Conservation (phyloP, 306 rosid species). For the Dalbergia cultrata region DNA sequence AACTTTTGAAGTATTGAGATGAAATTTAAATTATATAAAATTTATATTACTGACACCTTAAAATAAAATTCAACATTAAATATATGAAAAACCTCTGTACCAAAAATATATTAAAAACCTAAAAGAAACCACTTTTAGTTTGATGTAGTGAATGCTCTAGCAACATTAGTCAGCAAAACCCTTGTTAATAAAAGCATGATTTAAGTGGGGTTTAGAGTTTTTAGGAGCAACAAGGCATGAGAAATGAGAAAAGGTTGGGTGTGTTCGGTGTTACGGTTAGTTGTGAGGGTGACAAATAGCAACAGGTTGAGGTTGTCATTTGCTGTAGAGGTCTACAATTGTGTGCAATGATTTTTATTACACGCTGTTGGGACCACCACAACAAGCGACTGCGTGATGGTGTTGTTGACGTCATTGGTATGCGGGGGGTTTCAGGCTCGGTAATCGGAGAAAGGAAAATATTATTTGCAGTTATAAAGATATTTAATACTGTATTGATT, state of each 20-base stretch:
- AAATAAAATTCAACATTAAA: no score
- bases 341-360: constrained; percentile 50
- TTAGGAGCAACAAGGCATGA: constrained; percentile 44
- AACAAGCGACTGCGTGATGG: constrained; percentile 19
- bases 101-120: no score
- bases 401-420: constrained; percentile 44
- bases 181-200: background rate
- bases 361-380: constrained; percentile 47
- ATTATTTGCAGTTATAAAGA: no score
- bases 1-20: no score
- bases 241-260: constrained; percentile 33
- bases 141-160: background rate
- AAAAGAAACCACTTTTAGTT: no score
- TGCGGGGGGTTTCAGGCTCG: background rate
- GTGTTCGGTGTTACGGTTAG: constrained; percentile 51
- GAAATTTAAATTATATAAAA: no score
- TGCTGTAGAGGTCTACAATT: constrained; percentile 46
- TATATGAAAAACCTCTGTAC: no score
- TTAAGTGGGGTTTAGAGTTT: constrained; percentile 44
- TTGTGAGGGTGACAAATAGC: constrained; percentile 38
- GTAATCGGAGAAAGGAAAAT: background rate
- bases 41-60: no score
- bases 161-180: no score
- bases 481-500: no score
- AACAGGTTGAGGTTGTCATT: constrained; percentile 1